These are phyloP conservation scores for Pisolithus orientalis DNA, from an alignment of 768 basidiomycete species.

Conservation along the genomic window DNA sequence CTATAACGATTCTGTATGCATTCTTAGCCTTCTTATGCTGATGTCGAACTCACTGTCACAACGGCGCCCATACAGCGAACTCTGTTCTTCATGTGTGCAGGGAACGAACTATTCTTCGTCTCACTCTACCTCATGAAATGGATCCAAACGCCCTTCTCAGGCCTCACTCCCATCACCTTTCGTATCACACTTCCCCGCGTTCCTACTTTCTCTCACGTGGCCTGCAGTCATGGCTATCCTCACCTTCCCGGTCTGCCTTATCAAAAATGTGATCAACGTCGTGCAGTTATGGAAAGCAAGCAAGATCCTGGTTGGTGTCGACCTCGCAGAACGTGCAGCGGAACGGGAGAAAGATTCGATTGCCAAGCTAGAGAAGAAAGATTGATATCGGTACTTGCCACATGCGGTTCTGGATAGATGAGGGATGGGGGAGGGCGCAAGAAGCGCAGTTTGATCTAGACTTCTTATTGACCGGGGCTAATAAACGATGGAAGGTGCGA, in stretches of 20 bases:
- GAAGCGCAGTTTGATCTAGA: not conserved
- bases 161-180: conserved; percentile 10
- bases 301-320: conserved; percentile 90
- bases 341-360: conserved; percentile 35
- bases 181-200: conserved; percentile 11
- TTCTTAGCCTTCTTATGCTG: conserved; percentile 7
- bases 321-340: conserved; percentile 77
- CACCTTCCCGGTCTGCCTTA: conserved; percentile 60
- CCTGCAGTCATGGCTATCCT: conserved; percentile 62
- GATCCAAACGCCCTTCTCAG: conserved; percentile 64
- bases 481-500: not conserved
- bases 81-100: conserved; percentile 88
- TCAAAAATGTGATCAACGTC: conserved; percentile 90
- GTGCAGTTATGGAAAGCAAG: conserved; percentile 99
- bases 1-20: conserved; percentile 83
- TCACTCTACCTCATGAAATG: conserved; percentile 90
- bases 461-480: not conserved
- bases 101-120: conserved; percentile 95
- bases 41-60: not conserved
- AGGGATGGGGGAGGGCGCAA: not conserved
- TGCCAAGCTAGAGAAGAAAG: conserved; percentile 2
- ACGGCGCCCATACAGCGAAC: conserved; percentile 46
- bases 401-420: not conserved
- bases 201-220: conserved; percentile 51
- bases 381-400: not conserved